These are phyloP conservation scores for Sarcocystis neurona DNA, from an alignment of 169 alveolate genomes.

Conservation along the genomic window DNA sequence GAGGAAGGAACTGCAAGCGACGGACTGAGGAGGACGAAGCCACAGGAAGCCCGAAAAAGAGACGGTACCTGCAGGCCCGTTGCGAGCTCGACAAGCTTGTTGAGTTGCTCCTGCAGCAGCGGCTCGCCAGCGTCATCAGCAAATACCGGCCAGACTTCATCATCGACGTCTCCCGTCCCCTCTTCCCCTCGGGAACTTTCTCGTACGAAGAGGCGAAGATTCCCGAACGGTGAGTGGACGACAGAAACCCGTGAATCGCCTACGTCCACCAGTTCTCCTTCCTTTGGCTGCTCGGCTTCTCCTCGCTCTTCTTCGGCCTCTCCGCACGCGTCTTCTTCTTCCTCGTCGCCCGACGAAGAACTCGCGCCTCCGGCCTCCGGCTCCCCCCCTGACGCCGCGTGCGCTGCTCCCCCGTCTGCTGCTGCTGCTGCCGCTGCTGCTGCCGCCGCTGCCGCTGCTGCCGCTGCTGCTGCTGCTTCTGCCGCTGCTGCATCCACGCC, in stretches of 20 bases:
- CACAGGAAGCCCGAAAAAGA: not conserved
- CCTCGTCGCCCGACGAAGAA: not conserved
- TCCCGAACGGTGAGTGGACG: conserved; percentile 54
- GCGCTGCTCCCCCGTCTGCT: conserved; percentile 23
- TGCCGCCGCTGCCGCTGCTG: conserved; percentile 8
- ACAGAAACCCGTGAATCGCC: conserved; percentile 24
- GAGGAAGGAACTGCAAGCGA: not conserved
- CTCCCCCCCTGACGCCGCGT: too few relatives aligned
- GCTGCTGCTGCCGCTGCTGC: conserved; percentile 25
- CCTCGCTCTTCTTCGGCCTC: not conserved
- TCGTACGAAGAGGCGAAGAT: conserved; percentile 50
- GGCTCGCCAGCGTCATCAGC: conserved; percentile 66
- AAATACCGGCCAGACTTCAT: conserved; percentile 58
- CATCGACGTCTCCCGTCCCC: not conserved
- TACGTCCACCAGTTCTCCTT: not conserved
- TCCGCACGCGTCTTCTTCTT: not conserved
- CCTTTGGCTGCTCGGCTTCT: not conserved
- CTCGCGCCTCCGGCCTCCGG: not conserved
- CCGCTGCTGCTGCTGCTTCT: conserved; percentile 22
- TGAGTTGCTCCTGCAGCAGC: conserved; percentile 40
- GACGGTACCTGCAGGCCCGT: conserved; percentile 65
- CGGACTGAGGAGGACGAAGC: not conserved
- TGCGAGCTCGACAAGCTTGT: conserved; percentile 46
- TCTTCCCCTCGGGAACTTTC: conserved; percentile 26
- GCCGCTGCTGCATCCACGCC: too few relatives aligned